Percentiles rank a stretch among this genome's conserved stretches.
Evolutionary conservation across 805 yeast genomes (phyloP).

Genomic region (Wickerhamomyces strasburgensis): DNA sequence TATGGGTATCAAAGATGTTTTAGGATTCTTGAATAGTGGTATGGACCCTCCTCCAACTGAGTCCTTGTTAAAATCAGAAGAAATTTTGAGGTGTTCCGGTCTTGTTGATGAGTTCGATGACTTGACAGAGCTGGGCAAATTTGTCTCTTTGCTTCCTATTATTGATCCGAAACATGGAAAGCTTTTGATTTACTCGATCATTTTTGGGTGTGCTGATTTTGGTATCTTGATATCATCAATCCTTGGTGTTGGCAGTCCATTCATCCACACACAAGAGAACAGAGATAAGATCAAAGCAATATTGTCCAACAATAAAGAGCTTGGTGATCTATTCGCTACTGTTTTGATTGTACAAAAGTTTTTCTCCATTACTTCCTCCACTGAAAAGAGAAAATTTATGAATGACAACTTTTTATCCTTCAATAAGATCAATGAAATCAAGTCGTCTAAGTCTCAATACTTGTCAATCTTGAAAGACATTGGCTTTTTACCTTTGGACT

Average conservation of each 20-base stretch:
- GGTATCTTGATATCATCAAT: conserved; percentile 81
- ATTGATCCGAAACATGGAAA: conserved; percentile 83
- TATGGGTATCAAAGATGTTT: conserved; percentile 77
- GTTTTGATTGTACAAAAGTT: conserved; percentile 57
- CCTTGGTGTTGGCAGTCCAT: conserved; percentile 69
- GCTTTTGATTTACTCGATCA: conserved; percentile 68
- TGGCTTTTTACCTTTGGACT: conserved; percentile 64
- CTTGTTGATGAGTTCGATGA: conserved; percentile 48
- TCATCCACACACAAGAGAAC: conserved; percentile 54
- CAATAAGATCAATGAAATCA: conserved; percentile 63
- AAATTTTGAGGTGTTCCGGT: conserved; percentile 61
- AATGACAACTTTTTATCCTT: conserved; percentile 57
- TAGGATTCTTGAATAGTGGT: conserved; percentile 64
- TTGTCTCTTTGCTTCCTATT: conserved; percentile 76
- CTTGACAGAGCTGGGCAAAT: conserved; percentile 74
- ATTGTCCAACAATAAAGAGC: conserved; percentile 35
- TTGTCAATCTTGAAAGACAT: conserved; percentile 67
- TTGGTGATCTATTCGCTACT: conserved; percentile 75
- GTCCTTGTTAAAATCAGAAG: conserved; percentile 36
- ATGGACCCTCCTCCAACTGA: conserved; percentile 69
- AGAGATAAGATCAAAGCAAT: conserved; percentile 57
- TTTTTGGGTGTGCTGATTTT: conserved; percentile 75
- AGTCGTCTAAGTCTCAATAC: conserved; percentile 66
- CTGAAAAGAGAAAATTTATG: conserved; percentile 40
- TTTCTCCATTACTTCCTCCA: conserved; percentile 24